These are phyloP conservation scores for Cucurbita maxima DNA, from an alignment of 306 rosid genomes.

Conservation along the genomic window DNA sequence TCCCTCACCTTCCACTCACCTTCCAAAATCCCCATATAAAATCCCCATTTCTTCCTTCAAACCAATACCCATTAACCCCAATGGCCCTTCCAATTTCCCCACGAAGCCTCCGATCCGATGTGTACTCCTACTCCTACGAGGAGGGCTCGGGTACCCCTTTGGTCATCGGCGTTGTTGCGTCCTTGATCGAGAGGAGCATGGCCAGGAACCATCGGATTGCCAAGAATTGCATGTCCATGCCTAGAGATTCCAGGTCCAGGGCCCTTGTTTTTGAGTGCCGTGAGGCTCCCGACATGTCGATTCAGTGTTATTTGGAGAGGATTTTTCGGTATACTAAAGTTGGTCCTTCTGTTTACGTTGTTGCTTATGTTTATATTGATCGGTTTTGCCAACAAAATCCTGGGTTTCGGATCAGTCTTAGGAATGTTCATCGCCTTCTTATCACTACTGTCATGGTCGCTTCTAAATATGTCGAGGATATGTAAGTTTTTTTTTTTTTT, in stretches of 20 bases:
- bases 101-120: conserved; percentile 59
- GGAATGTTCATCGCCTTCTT: conserved; percentile 79
- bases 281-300: conserved; percentile 74
- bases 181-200: conserved; percentile 70
- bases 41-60: conserved; percentile 21
- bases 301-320: conserved; percentile 62
- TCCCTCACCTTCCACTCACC: conserved; percentile 44
- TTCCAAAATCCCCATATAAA: conserved; percentile 29
- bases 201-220: conserved; percentile 63
- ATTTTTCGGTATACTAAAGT: conserved; percentile 77
- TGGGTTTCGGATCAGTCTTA: conserved; percentile 42
- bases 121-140: conserved; percentile 56
- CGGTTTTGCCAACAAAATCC: conserved; percentile 65
- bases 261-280: conserved; percentile 40
- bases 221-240: conserved; percentile 18
- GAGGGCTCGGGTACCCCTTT: conserved; percentile 53
- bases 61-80: no score
- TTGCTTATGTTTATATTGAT: conserved; percentile 84
- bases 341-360: conserved; percentile 75
- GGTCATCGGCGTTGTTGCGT: conserved; percentile 63
- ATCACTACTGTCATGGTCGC: conserved; percentile 89
- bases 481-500: conserved; percentile 27
- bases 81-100: conserved; percentile 36
- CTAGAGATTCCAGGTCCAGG: neutral
- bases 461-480: conserved; percentile 83